Conservation (phyloP, 345 rosid genomes). For the Melaleuca alternifolia region DNA sequence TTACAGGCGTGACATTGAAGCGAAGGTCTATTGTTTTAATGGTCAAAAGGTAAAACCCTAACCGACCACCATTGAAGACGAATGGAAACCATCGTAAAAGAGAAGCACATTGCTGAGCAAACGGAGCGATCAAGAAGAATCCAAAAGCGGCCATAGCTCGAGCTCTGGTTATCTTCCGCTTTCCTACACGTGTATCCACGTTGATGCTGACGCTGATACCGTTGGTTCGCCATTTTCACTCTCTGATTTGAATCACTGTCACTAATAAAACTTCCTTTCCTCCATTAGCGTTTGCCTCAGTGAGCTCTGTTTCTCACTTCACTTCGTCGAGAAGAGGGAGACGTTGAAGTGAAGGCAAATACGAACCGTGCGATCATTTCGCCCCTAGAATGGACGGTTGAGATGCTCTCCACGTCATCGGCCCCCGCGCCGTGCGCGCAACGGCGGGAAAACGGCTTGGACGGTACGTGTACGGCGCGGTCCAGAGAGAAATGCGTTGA, state of each 20-base stretch:
- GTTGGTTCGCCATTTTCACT: background rate
- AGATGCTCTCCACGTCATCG: background rate
- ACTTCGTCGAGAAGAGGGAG: background rate
- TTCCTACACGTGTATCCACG: background rate
- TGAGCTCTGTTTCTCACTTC: background rate
- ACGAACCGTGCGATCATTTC: background rate
- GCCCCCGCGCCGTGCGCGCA: background rate
- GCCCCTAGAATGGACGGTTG: background rate
- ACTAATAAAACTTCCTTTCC: background rate
- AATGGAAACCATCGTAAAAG: conserved; percentile 16
- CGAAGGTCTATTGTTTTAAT: conserved; percentile 4
- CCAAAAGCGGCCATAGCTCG: background rate
- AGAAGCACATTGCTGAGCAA: too few species aligned
- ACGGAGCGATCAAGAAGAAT: background rate
- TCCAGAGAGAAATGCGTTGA: background rate
- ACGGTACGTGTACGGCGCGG: background rate
- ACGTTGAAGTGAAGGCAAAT: background rate
- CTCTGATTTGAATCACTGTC: background rate
- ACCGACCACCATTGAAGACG: conserved; percentile 27
- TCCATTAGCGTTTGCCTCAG: background rate
- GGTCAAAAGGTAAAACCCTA: conserved; percentile 1
- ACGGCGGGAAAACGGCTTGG: background rate
- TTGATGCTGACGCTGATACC: background rate
- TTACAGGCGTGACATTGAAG: conserved; percentile 55
- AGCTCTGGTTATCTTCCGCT: background rate